These are phyloP conservation scores for Arthrocladium fulminans DNA, from an alignment of 2,329 filamentous ascomycete genomes.

Conservation along the genomic window DNA sequence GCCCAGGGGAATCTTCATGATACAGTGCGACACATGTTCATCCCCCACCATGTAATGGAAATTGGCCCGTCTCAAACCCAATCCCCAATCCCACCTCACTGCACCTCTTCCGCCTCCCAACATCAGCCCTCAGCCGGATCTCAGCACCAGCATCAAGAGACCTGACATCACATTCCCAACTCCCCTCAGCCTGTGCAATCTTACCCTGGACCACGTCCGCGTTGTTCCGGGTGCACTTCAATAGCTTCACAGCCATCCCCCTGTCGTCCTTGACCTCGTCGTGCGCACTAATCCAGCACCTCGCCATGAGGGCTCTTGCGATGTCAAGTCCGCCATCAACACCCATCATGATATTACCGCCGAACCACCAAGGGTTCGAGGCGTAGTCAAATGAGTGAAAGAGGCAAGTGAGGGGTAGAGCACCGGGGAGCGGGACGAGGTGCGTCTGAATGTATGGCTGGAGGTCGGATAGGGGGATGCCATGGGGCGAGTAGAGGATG, in stretches of 20 bases:
- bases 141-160: constrained; percentile 17
- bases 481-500: constrained; percentile 48
- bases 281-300: constrained; percentile 47
- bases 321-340: constrained; percentile 42
- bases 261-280: constrained; percentile 45
- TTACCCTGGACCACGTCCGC: constrained; percentile 30
- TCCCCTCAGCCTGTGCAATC: constrained; percentile 25
- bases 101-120: not conserved
- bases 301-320: constrained; percentile 39
- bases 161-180: constrained; percentile 22
- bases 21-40: not conserved
- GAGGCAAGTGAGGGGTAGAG: constrained; percentile 43
- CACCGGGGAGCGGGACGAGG: constrained; percentile 34
- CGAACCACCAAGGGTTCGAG: constrained; percentile 46
- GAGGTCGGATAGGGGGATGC: constrained; percentile 38
- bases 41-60: not conserved
- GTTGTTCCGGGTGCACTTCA: constrained; percentile 31
- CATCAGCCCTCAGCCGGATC: constrained; percentile 4
- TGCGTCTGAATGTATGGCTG: constrained; percentile 40
- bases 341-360: constrained; percentile 44
- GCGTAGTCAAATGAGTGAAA: constrained; percentile 46
- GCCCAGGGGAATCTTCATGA: no score
- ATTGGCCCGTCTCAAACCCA: not conserved
- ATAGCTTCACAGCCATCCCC: constrained; percentile 38
- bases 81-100: not conserved